Evolutionary conservation across 345 rosid genomes (phyloP), one percentile per base, ranked within the genome.

Genomic region (Diplotaxis tenuifolia): DNA sequence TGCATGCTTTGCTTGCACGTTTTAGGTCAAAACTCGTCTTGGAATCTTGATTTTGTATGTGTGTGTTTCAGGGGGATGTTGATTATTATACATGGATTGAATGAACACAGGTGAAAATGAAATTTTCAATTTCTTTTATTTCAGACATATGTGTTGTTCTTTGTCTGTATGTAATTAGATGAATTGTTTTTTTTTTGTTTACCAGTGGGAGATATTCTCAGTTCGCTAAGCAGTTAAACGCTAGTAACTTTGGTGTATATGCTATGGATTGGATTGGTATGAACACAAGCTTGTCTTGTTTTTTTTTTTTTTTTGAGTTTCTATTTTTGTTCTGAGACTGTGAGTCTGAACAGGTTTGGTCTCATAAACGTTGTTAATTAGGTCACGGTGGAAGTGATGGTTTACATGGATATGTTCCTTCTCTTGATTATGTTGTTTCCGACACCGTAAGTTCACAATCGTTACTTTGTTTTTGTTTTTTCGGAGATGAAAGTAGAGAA

Each of bases 371-470:
- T 68, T 12, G 29, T 74, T n/a, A 72, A 65, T 76, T 78, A 95
- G 99, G 99, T 76, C 99, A 95, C 62, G 99, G 99, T 65, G 99
- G 99, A 34, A 95, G 98, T n/a, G 99, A 95, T 77, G 98, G 98
- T 29, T 86, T 95, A 86, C 99, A 95, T 73, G 99, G 99, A 50
- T 92, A 90, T 36, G 97, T 95, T 81, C 99, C 99, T 81, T 95
- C 99, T 62, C 92, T 95, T 54, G 98, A 95, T 71, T 86, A 86
- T 53, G 99, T 95, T 66, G 97, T 86, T 76, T 90, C 89, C 5
- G 99, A 95, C 65, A 87, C 92, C 0, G 99, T 92, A 86, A 76
- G 96, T 75, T 54, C 12, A 29, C 57, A 12, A 31, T 25, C 64
- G 18, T 5, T 32, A 32, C 3, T 4, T 56, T 1, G 6, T 58